Base-by-base conservation (phyloP, 1,284 basidiomycete genomes). In the Termitomyces sp. region DNA sequence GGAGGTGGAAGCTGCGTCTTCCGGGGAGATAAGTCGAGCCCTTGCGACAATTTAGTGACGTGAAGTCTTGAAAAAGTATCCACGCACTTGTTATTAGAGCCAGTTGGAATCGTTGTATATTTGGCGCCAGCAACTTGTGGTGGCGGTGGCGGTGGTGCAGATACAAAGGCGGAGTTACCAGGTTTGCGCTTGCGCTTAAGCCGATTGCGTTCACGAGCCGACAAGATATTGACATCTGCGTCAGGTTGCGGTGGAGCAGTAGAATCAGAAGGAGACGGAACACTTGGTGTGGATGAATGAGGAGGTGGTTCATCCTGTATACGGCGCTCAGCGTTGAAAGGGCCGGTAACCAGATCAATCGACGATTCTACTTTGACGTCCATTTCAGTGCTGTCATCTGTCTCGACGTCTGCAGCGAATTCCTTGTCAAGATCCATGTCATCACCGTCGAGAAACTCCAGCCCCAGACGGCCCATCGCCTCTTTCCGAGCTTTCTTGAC, bases 111-210 rank as follows among this genome's bases (percentile, higher is more conserved):
- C 4, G 83, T 68, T 43, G 67, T 78, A 62, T 82, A 89, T 63
- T 84, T 86, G 1, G 80, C 68, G 43, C 76, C 72, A 33, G 81
- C 65, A 47, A 69, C 65, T 49, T 84, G 80, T 2, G 86, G 82
- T 19, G 87, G 84, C 1, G 84, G 34, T 37, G 35, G 84, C 1
- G 84, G 34, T 37, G 35, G 84, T 0, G 86, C 80, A 14, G 80
- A 72, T 18, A 91, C 89, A 61, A 90, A 86, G 1, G 84, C 87
- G 35, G 78, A 73, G 61, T 86, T 91, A n/a, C 92, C 91, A 13
- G 82, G 76, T 65, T 96, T 97, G 46, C 93, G 84, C 64, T 96
- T 96, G 16, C 93, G 81, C 66, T 97, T 97, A 33, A 96, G 75
- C 43, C 92, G 80, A 66, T 96, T 97, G 33, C 88, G 84, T 66